These are phyloP conservation scores for Pseudoscleropodium purum DNA, from an alignment of 225 moss, liverwort and hornwort species.

Conservation along the genomic window DNA sequence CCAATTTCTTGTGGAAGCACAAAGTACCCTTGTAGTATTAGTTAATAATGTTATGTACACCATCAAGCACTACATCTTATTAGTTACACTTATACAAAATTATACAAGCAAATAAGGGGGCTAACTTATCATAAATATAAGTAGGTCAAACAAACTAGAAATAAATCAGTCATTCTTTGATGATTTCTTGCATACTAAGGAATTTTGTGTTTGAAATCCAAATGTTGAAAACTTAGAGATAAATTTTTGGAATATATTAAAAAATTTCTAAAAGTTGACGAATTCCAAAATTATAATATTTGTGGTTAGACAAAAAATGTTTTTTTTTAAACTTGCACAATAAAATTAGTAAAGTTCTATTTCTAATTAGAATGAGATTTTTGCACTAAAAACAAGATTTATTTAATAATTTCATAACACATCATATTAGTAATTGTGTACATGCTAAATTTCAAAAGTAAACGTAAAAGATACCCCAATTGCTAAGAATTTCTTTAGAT, in stretches of 20 bases:
- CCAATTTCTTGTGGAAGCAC: too few relatives aligned
- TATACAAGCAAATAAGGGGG: background rate
- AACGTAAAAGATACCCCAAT: background rate
- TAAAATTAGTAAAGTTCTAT: accelerated
- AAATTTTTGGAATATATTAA: background rate
- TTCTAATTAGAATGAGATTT: accelerated
- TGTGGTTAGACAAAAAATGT: background rate
- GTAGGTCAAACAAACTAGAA: background rate
- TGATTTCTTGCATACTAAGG: accelerated
- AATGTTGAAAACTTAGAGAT: too few relatives aligned
- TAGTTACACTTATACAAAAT: background rate
- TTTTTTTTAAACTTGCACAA: accelerated
- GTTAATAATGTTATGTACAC: too few relatives aligned
- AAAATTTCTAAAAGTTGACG: too few relatives aligned
- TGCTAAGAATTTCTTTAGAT: accelerated
- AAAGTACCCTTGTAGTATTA: too few relatives aligned
- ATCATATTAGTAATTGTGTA: accelerated
- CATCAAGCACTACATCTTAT: background rate
- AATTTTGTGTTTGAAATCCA: background rate
- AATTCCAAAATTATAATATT: background rate
- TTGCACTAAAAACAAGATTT: background rate
- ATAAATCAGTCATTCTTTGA: background rate
- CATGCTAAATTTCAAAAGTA: background rate
- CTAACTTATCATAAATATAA: too few relatives aligned
- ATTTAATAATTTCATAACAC: background rate